phyloP scores from a whole-genome alignment of 2,329 filamentous ascomycete species.

The Colletotrichum sp. region DNA sequence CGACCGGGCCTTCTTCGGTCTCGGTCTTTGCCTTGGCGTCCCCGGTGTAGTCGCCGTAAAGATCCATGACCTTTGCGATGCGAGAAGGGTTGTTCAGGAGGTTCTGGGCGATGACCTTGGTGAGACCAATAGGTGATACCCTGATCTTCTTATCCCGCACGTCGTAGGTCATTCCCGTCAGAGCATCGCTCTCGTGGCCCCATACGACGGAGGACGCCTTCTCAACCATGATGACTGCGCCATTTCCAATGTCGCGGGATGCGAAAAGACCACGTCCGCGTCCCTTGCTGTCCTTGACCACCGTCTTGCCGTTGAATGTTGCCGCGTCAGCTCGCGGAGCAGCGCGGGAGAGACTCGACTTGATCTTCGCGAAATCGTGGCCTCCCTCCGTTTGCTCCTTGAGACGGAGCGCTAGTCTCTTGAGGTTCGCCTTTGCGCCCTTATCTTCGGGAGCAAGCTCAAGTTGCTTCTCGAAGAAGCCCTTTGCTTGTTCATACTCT shows the following conservation, averaged over 20 bases:
- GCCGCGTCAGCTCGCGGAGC: constrained; percentile 35
- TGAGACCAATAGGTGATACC: constrained; percentile 34
- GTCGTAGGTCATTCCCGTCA: constrained; percentile 36
- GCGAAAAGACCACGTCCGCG: constrained; percentile 43
- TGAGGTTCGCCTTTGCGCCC: constrained; percentile 23
- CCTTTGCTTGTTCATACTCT: constrained; percentile 26
- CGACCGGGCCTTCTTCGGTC: constrained; percentile 27
- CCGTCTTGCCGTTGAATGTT: constrained; percentile 29
- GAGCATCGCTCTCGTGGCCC: constrained; percentile 32
- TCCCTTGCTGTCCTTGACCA: constrained; percentile 28
- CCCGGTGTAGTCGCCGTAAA: constrained; percentile 33
- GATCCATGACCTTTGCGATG: constrained; percentile 22
- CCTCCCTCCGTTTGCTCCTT: constrained; percentile 25
- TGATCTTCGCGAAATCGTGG: constrained; percentile 28
- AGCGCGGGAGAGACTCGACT: constrained; percentile 24
- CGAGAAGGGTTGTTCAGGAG: constrained; percentile 32
- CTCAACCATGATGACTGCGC: constrained; percentile 38
- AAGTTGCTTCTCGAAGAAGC: constrained; percentile 27
- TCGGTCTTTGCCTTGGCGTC: background rate
- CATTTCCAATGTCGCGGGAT: constrained; percentile 33
- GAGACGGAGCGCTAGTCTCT: constrained; percentile 25
- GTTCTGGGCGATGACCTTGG: constrained; percentile 29
- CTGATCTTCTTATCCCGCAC: constrained; percentile 31
- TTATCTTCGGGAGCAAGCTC: constrained; percentile 28
- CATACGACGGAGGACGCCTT: constrained; percentile 36